Evolutionary conservation across 345 rosid genomes (phyloP).

Genomic region (Carallia brachiata): DNA sequence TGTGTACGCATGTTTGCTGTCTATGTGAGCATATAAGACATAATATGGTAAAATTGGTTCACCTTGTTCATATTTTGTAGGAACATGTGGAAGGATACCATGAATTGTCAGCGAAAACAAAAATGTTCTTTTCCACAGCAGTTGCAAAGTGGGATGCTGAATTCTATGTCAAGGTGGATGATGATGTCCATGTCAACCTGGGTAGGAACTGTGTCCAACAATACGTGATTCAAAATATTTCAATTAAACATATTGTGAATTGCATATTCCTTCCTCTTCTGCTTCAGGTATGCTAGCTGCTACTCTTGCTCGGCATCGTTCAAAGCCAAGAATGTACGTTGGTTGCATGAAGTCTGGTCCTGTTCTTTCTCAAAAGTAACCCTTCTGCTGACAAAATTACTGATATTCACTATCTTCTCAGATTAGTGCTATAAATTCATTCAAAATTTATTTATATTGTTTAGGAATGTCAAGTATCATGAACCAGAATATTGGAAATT

Average conservation of each 20-base stretch:
- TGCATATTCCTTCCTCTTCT: slow-evolving; percentile 8
- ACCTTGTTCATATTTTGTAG: slow-evolving; percentile 35
- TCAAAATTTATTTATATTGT: slow-evolving; percentile 8
- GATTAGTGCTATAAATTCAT: slow-evolving; percentile 1
- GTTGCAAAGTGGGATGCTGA: slow-evolving; percentile 97
- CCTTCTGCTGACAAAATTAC: slow-evolving; percentile 1
- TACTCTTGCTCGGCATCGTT: slow-evolving; percentile 82
- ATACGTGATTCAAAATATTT: not conserved
- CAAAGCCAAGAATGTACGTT: slow-evolving; percentile 84
- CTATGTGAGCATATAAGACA: not conserved
- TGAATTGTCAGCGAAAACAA: slow-evolving; percentile 95
- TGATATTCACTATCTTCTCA: slow-evolving; percentile 8
- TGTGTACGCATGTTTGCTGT: not conserved
- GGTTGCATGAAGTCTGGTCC: slow-evolving; percentile 99
- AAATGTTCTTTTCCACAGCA: slow-evolving; percentile 82
- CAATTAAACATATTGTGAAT: not conserved
- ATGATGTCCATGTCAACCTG: slow-evolving; percentile 97
- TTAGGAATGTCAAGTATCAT: slow-evolving; percentile 88
- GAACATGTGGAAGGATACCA: slow-evolving; percentile 98
- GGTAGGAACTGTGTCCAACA: slow-evolving; percentile 42
- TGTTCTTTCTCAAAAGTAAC: slow-evolving; percentile 88
- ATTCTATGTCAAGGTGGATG: slow-evolving; percentile 92
- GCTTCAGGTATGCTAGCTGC: slow-evolving; percentile 75
- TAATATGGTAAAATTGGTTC: not conserved
- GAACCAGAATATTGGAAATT: slow-evolving; percentile 99